Evolutionary conservation across 2,329 filamentous ascomycete species (phyloP).

Genomic region (Podosphaera aphanis): DNA sequence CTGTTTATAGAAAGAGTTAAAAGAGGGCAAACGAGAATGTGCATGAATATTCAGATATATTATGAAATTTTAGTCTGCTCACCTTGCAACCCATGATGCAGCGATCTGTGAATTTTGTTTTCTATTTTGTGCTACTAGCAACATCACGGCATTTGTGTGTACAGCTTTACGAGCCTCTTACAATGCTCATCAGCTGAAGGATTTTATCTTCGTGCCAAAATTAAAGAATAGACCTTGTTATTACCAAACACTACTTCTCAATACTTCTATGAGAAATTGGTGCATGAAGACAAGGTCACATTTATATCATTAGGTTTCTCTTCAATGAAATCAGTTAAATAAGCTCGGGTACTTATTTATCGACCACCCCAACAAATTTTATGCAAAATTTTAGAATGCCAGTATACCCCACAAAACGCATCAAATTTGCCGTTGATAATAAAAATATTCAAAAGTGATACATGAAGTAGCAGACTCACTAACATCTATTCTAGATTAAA

Average conservation of each 20-base stretch:
- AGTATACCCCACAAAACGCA: no score
- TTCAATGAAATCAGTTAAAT: no score
- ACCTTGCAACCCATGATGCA: no score
- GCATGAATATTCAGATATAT: conserved; percentile 30
- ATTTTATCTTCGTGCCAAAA: conserved; percentile 27
- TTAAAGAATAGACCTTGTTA: conserved; percentile 21
- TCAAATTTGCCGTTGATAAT: no score
- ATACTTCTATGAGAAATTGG: conserved; percentile 26
- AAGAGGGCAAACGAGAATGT: conserved; percentile 80
- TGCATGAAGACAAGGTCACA: conserved; percentile 37
- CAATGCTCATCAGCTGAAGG: conserved; percentile 24
- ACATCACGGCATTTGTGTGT: conserved; percentile 25
- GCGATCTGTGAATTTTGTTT: no score
- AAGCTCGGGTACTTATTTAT: no score
- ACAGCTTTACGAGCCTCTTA: conserved; percentile 21
- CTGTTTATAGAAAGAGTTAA: conserved; percentile 65
- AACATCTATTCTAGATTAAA: no score
- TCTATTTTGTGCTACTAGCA: background rate
- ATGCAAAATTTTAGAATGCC: no score
- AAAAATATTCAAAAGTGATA: no score
- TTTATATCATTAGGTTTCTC: background rate
- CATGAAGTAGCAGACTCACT: no score
- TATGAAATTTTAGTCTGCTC: no score
- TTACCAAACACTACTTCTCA: conserved; percentile 42
- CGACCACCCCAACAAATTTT: no score